Evolutionary conservation across 1,139 yeast genomes (phyloP).

Genomic region (Yamadazyma triangularis): DNA sequence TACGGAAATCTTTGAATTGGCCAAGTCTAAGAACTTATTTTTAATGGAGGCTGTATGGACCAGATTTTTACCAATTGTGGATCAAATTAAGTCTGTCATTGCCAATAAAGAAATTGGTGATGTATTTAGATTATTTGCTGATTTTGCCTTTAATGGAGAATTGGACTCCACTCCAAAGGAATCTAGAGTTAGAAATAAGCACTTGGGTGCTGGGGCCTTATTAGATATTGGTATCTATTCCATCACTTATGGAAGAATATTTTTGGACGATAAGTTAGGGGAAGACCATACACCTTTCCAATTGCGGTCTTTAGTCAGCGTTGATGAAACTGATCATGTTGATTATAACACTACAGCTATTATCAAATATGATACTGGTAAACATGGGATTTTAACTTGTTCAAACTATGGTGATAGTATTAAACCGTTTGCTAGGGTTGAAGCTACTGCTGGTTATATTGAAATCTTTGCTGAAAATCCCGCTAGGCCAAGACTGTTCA

Average conservation of each 20-base stretch:
- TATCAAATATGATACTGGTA: conserved; percentile 29
- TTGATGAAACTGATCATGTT: conserved; percentile 28
- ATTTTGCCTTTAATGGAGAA: conserved; percentile 7
- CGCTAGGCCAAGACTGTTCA: conserved; percentile 26
- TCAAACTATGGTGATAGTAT: conserved; percentile 26
- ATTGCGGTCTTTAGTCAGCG: conserved; percentile 25
- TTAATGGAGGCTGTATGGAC: conserved; percentile 69
- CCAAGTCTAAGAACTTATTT: conserved; percentile 41
- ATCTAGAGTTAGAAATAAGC: conserved; percentile 35
- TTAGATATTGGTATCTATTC: conserved; percentile 60
- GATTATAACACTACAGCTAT: conserved; percentile 34
- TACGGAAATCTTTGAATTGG: conserved; percentile 39
- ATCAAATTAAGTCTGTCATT: conserved; percentile 32
- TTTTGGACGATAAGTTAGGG: conserved; percentile 32
- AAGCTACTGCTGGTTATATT: conserved; percentile 35
- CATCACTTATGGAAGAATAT: conserved; percentile 43
- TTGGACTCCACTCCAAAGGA: conserved; percentile 3
- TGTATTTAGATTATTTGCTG: conserved; percentile 6
- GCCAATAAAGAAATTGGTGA: conserved; percentile 31
- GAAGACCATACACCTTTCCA: conserved; percentile 23
- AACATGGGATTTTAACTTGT: conserved; percentile 32
- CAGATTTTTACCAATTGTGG: conserved; percentile 51
- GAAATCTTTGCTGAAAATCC: conserved; percentile 33
- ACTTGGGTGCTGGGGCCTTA: conserved; percentile 56
- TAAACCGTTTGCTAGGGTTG: conserved; percentile 29